A percentile compares a stretch with the other conserved stretches of the same genome.
Conservation (phyloP, 2,329 filamentous ascomycete genomes). For the Ophiostoma angusticollis region DNA sequence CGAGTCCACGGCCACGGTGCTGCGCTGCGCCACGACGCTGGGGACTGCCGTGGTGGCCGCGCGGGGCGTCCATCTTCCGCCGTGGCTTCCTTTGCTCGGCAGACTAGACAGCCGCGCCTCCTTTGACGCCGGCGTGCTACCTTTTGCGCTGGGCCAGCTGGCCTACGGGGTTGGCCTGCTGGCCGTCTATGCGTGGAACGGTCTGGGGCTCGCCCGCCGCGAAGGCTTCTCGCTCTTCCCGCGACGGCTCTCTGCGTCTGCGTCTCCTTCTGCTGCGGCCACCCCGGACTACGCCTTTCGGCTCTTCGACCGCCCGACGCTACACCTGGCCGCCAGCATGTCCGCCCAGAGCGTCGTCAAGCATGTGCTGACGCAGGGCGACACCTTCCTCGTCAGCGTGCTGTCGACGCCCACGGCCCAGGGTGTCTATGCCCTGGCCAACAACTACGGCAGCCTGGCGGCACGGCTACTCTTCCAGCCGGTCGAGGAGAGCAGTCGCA, state of each 20-base stretch:
- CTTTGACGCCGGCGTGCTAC: conserved; percentile 58
- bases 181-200: conserved; percentile 53
- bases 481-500: conserved; percentile 84
- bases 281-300: conserved; percentile 34
- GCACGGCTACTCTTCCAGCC: conserved; percentile 88
- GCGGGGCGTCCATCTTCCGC: background rate
- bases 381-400: conserved; percentile 73
- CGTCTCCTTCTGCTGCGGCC: background rate
- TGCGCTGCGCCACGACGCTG: conserved; percentile 66
- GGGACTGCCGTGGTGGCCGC: conserved; percentile 44
- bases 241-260: conserved; percentile 20
- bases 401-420: conserved; percentile 69
- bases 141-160: conserved; percentile 80
- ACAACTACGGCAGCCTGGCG: conserved; percentile 84
- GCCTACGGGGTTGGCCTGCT: conserved; percentile 60
- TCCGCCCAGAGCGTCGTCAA: conserved; percentile 84
- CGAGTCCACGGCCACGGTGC: conserved; percentile 69
- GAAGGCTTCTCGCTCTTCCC: conserved; percentile 59
- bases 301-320: conserved; percentile 56
- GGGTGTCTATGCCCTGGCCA: conserved; percentile 82
- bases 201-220: conserved; percentile 39
- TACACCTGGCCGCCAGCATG: conserved; percentile 66
- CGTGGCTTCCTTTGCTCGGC: no score
- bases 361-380: conserved; percentile 86
- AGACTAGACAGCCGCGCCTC: no score